Percentiles rank a stretch among this genome's conserved stretches.
These are phyloP conservation scores for Neurospora sp. DNA, from an alignment of 495 filamentous ascomycete genomes.

Conservation along the genomic window DNA sequence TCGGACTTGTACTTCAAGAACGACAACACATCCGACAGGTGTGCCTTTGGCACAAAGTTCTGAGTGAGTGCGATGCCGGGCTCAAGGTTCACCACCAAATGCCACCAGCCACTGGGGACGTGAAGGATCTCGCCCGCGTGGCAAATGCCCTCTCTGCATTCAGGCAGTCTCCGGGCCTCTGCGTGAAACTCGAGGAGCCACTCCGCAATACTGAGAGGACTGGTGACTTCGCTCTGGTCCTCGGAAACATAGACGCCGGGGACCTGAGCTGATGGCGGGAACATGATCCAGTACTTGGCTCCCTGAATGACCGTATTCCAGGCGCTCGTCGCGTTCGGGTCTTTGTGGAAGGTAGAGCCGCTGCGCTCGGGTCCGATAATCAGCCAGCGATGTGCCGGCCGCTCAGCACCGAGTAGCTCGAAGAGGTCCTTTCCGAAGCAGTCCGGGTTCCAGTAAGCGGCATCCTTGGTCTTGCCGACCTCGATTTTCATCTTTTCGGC, in stretches of 20 bases:
- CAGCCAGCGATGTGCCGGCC: conserved; percentile 87
- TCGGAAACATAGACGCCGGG: conserved; percentile 88
- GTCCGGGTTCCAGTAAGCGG: conserved; percentile 70
- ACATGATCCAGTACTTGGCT: conserved; percentile 97
- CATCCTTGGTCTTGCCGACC: conserved; percentile 44
- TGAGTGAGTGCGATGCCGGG: conserved; percentile 84
- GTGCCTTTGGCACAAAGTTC: conserved; percentile 81
- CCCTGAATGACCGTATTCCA: conserved; percentile 94
- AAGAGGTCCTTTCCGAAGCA: conserved; percentile 91
- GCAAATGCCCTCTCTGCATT: conserved; percentile 84
- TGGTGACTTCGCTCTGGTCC: conserved; percentile 91
- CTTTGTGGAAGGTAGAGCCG: conserved; percentile 93
- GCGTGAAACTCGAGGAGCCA: conserved; percentile 88
- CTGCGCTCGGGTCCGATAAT: conserved; percentile 85
- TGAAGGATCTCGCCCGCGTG: conserved; percentile 81
- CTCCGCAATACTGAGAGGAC: conserved; percentile 89
- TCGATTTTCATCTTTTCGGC: conserved; percentile 75
- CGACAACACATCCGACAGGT: conserved; percentile 62
- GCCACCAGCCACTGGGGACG: conserved; percentile 92
- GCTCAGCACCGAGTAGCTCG: conserved; percentile 62
- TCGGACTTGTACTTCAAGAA: conserved; percentile 77
- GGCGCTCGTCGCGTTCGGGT: conserved; percentile 59
- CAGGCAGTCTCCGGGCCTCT: conserved; percentile 67
- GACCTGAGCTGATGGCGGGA: conserved; percentile 49
- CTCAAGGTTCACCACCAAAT: conserved; percentile 84